Percentiles rank a stretch among this genome's conserved stretches.
Evolutionary conservation across 164 flowering plant species (phyloP).

Genomic region (Amborella trichopoda): DNA sequence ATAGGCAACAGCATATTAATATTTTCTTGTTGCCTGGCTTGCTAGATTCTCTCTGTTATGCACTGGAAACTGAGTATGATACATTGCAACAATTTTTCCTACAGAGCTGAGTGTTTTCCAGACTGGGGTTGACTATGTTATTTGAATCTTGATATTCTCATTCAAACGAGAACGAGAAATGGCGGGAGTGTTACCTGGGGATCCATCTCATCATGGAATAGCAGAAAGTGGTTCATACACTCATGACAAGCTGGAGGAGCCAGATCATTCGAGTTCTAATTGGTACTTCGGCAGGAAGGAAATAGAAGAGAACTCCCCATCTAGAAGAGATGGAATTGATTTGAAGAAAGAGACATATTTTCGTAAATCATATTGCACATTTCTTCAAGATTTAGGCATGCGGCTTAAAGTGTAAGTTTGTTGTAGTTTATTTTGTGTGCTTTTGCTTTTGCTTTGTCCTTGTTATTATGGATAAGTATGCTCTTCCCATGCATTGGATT

Average conservation of each 20-base stretch:
- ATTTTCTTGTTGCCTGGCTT: no score
- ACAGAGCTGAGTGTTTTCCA: not conserved
- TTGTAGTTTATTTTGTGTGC: not conserved
- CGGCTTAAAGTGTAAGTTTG: slow-evolving; percentile 52
- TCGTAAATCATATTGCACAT: slow-evolving; percentile 44
- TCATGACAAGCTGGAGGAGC: slow-evolving; percentile 9
- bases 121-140: not conserved
- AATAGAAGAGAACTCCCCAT: slow-evolving; percentile 50
- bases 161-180: slow-evolving; percentile 12
- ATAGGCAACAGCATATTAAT: no score
- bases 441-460: not conserved
- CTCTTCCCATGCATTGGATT: no score
- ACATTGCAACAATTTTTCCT: not conserved
- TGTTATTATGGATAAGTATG: not conserved
- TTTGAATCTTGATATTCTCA: not conserved
- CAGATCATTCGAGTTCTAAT: slow-evolving; percentile 12
- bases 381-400: slow-evolving; percentile 45
- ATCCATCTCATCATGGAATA: slow-evolving; percentile 10
- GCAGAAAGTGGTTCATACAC: slow-evolving; percentile 3
- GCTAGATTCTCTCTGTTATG: no score
- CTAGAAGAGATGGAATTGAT: slow-evolving; percentile 57
- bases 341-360: slow-evolving; percentile 26
- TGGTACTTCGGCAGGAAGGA: slow-evolving; percentile 47
- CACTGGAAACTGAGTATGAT: no score
- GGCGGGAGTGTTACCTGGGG: slow-evolving; percentile 14